Base-by-base conservation (phyloP, 345 rosid genomes). In the Linum tenue region DNA sequence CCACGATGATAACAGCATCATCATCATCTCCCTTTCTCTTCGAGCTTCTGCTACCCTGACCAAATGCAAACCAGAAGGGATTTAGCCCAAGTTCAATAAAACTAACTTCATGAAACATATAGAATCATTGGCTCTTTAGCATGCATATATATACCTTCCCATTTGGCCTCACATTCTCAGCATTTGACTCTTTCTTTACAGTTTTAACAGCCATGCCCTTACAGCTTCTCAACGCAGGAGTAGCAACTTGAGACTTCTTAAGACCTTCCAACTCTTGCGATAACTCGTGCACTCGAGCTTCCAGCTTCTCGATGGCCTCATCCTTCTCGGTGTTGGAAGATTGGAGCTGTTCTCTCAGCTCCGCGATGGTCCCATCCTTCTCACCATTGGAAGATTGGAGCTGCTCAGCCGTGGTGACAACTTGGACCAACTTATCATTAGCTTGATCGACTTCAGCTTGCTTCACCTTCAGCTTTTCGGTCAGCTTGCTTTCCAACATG, bases 341-440 rank as follows among this genome's bases (percentile, higher is more conserved):
- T 22, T 22, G 31, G 1, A 22, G 31, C 31, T 22, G 31, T 1
- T 22, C 65, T 71, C 73, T 79, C 67, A 95, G 69, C 44, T 55
- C 78, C 36, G 72, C 77, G 38, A 95, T 84, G 5, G 51, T 62
- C 69, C 75, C 81, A 79, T 91, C 91, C 78, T 91, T 95, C 40
- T 83, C 82, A 3, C 66, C 64, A 58, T 79, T 82, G 53, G 82
- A 80, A 39, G 84, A 71, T 64, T 82, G 87, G 67, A 91, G 82
- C 76, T 74, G 61, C 78, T 89, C 95, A 70, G 73, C 72, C 14
- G 57, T 70, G 69, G 82, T 78, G 60, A 88, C 60, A 79, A 90
- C 84, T 62, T 70, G 62, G 3, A 80, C 80, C 40, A 90, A 70
- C 65, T 87, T 87, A 51, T 76, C 65, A 62, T 85, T 87, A 10